Evolutionary conservation across 2,329 filamentous ascomycete genomes (phyloP), one percentile per base, ranked within the genome.

Genomic region (Claviceps monticola): DNA sequence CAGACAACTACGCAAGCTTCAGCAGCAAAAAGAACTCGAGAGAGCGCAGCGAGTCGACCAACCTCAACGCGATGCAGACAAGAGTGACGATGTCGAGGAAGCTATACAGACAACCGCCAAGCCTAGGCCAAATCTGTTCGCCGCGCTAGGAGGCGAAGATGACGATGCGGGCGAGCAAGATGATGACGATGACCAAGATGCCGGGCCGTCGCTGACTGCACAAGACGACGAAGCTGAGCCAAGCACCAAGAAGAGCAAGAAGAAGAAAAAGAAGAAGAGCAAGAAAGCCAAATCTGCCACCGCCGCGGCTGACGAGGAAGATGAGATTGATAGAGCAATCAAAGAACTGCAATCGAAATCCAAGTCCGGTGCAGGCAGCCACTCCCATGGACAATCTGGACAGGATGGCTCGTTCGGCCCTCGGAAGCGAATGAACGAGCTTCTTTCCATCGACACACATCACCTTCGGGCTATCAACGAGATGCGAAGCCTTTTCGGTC

Each of bases 381-480:
- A 37, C 2, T 14, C 43, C 11, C 44, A 7, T 43, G 55, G 34
- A 42, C 54, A 43, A 49, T 52, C 46, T 53, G 56, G 16, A 43
- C 54, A 29, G 48, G 52, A 19, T 50, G 62, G 13, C 59, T 17
- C 19, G 14, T 7, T 45, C 4, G 45, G 34, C 21, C 39, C 52
- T 2, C 39, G 49, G 16, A 53, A 26, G 41, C 42, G 65, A 13
- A 62, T 68, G 43, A 70, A 69, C 52, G 60, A 68, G 34, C 67
- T 78, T 4, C 64, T 80, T 2, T 64, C 68, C 34, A 71, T 79
- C 59, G 76, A 76, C 58, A 79, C 83, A 0, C 78, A 86, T 57
- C 80, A 89, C 59, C 76, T 98, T 11, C 90, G 91, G 63, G 87
- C 87, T 7, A 75, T 84, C 38, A 95, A 95, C 61, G 93, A 98